Conservation (phyloP, 2,329 filamentous ascomycete species). For the Apiospora saccharicola region DNA sequence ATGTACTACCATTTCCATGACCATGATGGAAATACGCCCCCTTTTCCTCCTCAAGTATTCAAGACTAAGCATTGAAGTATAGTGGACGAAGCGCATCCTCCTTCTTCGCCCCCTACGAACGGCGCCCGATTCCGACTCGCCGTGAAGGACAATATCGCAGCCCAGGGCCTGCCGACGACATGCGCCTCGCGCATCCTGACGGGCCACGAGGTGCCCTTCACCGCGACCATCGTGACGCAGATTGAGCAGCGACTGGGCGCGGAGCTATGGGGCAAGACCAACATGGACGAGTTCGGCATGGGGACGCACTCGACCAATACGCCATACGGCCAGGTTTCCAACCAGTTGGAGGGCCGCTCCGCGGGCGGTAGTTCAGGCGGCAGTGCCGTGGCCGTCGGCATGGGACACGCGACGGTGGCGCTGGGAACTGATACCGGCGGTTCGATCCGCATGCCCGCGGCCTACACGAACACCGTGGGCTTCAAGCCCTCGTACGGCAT, state of each 20-base stretch:
- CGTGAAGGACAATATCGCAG: constrained; percentile 82
- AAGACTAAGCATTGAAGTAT: not conserved
- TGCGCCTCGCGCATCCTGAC: constrained; percentile 80
- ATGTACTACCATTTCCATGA: not conserved
- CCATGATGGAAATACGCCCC: not conserved
- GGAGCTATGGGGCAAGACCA: constrained; percentile 78
- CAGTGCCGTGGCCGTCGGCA: constrained; percentile 83
- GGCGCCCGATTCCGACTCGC: constrained; percentile 55
- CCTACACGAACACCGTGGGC: constrained; percentile 82
- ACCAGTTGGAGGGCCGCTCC: constrained; percentile 55
- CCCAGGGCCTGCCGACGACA: constrained; percentile 73
- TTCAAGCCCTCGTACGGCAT: constrained; percentile 94
- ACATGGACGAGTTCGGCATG: constrained; percentile 97
- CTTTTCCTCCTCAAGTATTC: not conserved
- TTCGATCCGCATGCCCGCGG: constrained; percentile 85
- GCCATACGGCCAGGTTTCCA: constrained; percentile 69
- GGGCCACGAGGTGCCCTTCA: constrained; percentile 77
- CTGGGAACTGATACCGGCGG: constrained; percentile 95
- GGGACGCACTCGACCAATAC: constrained; percentile 81
- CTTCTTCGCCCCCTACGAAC: not conserved
- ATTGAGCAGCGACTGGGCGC: constrained; percentile 69
- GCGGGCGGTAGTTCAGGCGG: constrained; percentile 93
- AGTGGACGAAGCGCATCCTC: not conserved
- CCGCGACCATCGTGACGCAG: constrained; percentile 79
- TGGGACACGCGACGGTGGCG: constrained; percentile 65